Evolutionary conservation across 108 stramenopile species (phyloP), one percentile per base, ranked within the genome.

Genomic region (Fistulifera pelliculosa): DNA sequence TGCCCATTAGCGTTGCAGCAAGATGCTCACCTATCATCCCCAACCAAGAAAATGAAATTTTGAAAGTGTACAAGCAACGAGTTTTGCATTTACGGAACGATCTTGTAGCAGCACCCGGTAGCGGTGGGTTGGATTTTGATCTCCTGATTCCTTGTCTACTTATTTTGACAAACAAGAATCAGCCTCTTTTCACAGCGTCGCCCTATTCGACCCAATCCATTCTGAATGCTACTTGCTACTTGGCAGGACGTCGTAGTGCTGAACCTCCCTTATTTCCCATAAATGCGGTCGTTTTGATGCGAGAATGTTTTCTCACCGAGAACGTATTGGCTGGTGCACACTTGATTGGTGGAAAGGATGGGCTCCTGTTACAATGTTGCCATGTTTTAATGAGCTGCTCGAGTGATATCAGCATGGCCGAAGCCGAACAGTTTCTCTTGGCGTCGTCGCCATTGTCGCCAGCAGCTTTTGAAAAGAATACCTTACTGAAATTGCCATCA

Each of bases 251-350:
- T 42, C 71, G 61, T 16, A 39, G 21, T 0, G 52, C 38, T 13
- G 69, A 69, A 4, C 66, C 78, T 27, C 69, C 79, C 2, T 56
- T 47, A 40, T 76, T 75, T 35, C 16, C 69, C 1, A 71, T 87
- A 51, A 81, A 92, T 64, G 65, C 52, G 39, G 53, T 55, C 5
- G 60, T 74, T 27, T 61, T 69, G 2, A 81, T 87, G 81, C 54
- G 65, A 38, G 81, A 79, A 63, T 92, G 90, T 54, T 76, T 54
- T 38, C 27, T 70, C 27, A 57, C 70, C 24, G 71, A 65, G 3
- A 92, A 92, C 61, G 51, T 85, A 7, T 56, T 65, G 25, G 83
- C 90, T n/a, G 83, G 78, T 52, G 79, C 86, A 7, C 72, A 78
- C 42, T 55, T 92, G 6, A 51, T 87, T 56, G 85, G 85, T 14